Evolutionary conservation across 1,139 yeast species (phyloP), one percentile per base, ranked within the genome.

Genomic region (Magnusiomyces paraingens): DNA sequence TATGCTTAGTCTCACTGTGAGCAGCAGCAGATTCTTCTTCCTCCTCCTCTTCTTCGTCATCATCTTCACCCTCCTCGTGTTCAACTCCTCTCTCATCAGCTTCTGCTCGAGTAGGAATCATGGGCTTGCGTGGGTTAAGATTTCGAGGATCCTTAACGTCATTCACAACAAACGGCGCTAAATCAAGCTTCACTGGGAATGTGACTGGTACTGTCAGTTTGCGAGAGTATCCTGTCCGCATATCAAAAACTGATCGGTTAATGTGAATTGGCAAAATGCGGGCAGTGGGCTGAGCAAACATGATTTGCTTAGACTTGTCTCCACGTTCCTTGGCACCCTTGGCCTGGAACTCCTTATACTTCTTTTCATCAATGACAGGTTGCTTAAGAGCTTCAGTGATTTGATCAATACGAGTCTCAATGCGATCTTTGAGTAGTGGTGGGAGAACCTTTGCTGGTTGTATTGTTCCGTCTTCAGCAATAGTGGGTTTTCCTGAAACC

Each of bases 191-290:
- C 36, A 80, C 67, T 0, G 95, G 93, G 70, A 89, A 89, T 17
- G 80, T 70, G n/a, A 91, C 94, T 52, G 82, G 80, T 8, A 95
- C 85, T 53, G 87, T 81, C 66, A 91, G 90, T 66, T 91, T 91
- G 57, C 89, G 81, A 36, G 89, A 84, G 77, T 80, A 81, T 58
- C 86, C 93, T 0, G 96, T 87, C 56, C 81, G 74, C 53, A 94
- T 88, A 68, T 91, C 97, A 70, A 90, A 91, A 11, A 89, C 96
- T 2, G 95, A 87, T 64, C 98, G 79, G 67, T 91, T 91, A 55
- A 91, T 86, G 69, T 91, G 97, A 50, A 91, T 79, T 54, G 93
- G 81, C 53, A 91, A 74, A 58, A 89, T 76, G 15, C 94, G 87
- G 2, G 97, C 91, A 21, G 62, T 61, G 0, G 97, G 96, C 64